Evolutionary conservation across 768 basidiomycete species (phyloP).

Genomic region (Arthromyces matolae): DNA sequence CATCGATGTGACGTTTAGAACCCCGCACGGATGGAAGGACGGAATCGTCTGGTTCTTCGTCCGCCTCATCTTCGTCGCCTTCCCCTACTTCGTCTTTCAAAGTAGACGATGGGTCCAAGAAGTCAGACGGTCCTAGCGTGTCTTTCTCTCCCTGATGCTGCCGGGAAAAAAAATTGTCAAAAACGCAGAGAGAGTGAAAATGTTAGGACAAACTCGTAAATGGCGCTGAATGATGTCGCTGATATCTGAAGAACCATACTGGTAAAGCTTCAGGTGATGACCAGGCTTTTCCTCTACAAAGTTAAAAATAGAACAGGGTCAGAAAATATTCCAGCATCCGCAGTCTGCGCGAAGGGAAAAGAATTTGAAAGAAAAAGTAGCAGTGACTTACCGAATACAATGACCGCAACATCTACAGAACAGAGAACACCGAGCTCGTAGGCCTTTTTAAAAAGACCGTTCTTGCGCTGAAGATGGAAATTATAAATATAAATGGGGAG

Average conservation of each 20-base stretch:
- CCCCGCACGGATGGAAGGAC: constrained; percentile 7
- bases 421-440: constrained; percentile 90
- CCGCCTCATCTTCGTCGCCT: constrained; percentile 34
- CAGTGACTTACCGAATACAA: constrained; percentile 67
- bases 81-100: constrained; percentile 34
- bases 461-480: constrained; percentile 61
- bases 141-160: constrained; percentile 52
- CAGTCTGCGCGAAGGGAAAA: constrained; percentile 4
- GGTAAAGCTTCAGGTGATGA: constrained; percentile 77
- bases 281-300: constrained; percentile 68
- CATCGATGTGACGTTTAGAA: constrained; percentile 30
- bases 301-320: constrained; percentile 43
- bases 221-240: constrained; percentile 70
- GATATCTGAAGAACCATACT: constrained; percentile 73
- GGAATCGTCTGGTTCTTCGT: constrained; percentile 28
- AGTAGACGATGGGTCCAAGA: constrained; percentile 31
- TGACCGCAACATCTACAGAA: constrained; percentile 84
- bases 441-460: constrained; percentile 88
- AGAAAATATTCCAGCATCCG: constrained; percentile 4
- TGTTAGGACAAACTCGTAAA: constrained; percentile 32
- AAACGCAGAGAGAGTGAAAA: not conserved
- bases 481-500: constrained; percentile 31
- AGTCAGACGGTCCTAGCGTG: constrained; percentile 42
- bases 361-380: not conserved
- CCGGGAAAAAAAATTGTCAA: constrained; percentile 12